Base-by-base conservation (phyloP, 768 basidiomycete species). In the Suillus clintonianus region DNA sequence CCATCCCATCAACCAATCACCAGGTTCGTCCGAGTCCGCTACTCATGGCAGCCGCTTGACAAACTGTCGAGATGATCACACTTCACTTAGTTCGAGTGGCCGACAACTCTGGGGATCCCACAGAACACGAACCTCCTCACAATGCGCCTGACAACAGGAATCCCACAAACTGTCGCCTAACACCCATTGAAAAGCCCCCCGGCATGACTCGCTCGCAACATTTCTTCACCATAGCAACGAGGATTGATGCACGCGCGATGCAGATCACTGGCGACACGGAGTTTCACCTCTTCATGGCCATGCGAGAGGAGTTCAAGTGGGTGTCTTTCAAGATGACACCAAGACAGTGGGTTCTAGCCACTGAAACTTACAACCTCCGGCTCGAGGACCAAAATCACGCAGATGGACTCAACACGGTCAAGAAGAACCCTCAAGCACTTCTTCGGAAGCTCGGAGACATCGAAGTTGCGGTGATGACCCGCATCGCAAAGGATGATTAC, bases 221-320 rank as follows among this genome's bases (percentile, higher is more conserved):
- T 10, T 34, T 62, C n/a, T 62, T 62, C 41, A 17, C 54, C 0
- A 58, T 62, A 8, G 17, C 54, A 5, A 62, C 41, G 8, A 42
- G 61, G 8, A 62, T 63, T 19, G 47, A 68, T 10, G 47, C 56
- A 2, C 11, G 17, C 6, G 53, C 65, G 14, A 42, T 69, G 17
- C 13, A 53, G 3, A 63, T 67, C 56, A 36, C 15, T 34, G 43
- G 55, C 17, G 48, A 60, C 2, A 30, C 5, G 1, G 65, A 71
- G 37, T 70, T 69, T 17, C 70, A 61, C 39, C 53, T 67, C 17
- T 73, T 73, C 61, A 70, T 70, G 63, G 64, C 69, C 17, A 39
- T 73, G 60, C 65, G 65, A 2, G 57, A 54, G 8, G 56, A 70
- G 24, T 56, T 60, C 34, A 22, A 54, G 22, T 68, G 69, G 69